phyloP scores from a whole-genome alignment of 192 early-diverging fungal species.

The Coemansia sp. region DNA sequence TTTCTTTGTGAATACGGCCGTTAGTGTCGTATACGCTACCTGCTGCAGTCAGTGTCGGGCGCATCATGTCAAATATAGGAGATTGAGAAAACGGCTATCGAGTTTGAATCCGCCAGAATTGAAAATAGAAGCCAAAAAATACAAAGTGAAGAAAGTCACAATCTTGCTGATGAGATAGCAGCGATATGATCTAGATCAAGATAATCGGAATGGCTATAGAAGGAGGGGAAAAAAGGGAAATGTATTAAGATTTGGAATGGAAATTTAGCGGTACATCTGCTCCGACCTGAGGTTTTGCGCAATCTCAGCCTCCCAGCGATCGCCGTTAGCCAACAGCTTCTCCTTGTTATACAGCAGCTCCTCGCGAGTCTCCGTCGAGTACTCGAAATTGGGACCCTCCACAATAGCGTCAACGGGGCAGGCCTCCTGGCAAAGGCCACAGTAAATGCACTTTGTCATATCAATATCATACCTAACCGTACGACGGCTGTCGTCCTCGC shows the following conservation, averaged over 20 bases:
- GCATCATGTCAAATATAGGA: constrained; percentile 12
- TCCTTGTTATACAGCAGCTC: constrained; percentile 99
- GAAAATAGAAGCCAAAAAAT: not conserved
- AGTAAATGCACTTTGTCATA: constrained; percentile 99
- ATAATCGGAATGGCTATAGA: not conserved
- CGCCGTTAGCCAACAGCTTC: constrained; percentile 94
- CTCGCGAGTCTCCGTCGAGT: constrained; percentile 94
- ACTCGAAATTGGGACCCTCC: constrained; percentile 96
- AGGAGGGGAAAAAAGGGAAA: not conserved
- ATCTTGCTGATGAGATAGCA: not conserved
- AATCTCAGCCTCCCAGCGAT: constrained; percentile 96
- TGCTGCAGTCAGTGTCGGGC: constrained; percentile 3
- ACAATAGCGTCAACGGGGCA: constrained; percentile 99
- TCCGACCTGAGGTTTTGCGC: constrained; percentile 71
- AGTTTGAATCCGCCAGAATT: not conserved
- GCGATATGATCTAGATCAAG: not conserved
- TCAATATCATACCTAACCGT: constrained; percentile 99
- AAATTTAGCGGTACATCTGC: constrained; percentile 60
- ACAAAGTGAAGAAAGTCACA: not conserved
- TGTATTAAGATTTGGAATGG: not conserved
- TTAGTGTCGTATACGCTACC: constrained; percentile 21
- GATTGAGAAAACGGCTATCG: not conserved
- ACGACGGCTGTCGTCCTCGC: constrained; percentile 90
- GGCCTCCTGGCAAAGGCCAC: constrained; percentile 96
- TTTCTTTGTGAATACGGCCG: constrained; percentile 4